Percentiles rank a stretch among this genome's conserved stretches.
Evolutionary conservation across 2,329 filamentous ascomycete genomes (phyloP).

Genomic region (Aulographum hederae): DNA sequence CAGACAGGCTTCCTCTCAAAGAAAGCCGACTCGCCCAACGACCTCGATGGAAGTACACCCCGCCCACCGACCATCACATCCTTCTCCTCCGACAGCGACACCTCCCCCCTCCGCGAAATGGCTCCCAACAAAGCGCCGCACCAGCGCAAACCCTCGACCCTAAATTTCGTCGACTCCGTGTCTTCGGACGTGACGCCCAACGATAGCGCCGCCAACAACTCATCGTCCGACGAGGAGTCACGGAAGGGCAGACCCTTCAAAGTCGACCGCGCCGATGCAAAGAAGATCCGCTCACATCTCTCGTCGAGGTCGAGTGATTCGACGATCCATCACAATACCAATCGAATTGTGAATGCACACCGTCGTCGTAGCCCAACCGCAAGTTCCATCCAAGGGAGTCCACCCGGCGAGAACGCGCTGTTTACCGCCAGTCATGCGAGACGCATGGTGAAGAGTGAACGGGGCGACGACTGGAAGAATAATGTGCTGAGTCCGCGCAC

Average conservation of each 20-base stretch:
- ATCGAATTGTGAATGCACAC: constrained; percentile 27
- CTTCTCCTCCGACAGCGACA: constrained; percentile 38
- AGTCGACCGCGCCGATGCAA: constrained; percentile 29
- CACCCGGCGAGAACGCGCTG: constrained; percentile 38
- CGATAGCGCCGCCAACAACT: constrained; percentile 14
- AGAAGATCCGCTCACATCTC: constrained; percentile 34
- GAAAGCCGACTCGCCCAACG: constrained; percentile 36
- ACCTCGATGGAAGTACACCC: constrained; percentile 16
- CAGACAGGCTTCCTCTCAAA: constrained; percentile 74
- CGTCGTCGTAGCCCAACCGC: constrained; percentile 37
- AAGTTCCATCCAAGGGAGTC: constrained; percentile 26
- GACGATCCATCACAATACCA: constrained; percentile 7
- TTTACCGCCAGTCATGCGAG: constrained; percentile 49
- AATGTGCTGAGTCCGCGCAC: constrained; percentile 44
- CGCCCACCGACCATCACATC: constrained; percentile 39
- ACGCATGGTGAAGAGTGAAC: constrained; percentile 40
- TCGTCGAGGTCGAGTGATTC: constrained; percentile 22
- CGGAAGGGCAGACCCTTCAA: constrained; percentile 18
- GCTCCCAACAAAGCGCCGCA: constrained; percentile 21
- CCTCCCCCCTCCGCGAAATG: constrained; percentile 26
- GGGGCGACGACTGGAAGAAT: constrained; percentile 33
- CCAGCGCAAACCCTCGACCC: constrained; percentile 24
- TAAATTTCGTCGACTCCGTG: constrained; percentile 31
- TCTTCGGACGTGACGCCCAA: constrained; percentile 12
- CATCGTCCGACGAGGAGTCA: constrained; percentile 30